A percentile compares a stretch with the other conserved stretches of the same genome.
Evolutionary conservation across 768 basidiomycete genomes (phyloP).

Genomic region (Boletales sp.): DNA sequence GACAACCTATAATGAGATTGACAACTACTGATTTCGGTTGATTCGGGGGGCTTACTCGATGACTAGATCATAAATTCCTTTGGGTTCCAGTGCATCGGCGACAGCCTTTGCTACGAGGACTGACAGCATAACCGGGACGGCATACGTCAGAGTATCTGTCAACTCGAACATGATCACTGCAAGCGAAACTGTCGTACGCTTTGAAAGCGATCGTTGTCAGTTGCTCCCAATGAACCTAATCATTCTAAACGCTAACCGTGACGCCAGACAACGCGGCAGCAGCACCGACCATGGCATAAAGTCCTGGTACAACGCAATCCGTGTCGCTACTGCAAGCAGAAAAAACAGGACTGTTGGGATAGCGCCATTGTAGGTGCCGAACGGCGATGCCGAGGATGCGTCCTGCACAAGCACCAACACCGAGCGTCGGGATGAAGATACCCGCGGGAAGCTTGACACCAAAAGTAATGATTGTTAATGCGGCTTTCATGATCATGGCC

Average conservation of each 20-base stretch:
- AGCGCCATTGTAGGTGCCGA: constrained; percentile 66
- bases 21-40: background rate
- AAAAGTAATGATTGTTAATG: constrained; percentile 83
- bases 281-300: constrained; percentile 96
- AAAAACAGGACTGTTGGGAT: constrained; percentile 64
- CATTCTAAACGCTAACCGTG: constrained; percentile 51
- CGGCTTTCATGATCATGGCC: constrained; percentile 79
- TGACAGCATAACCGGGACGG: constrained; percentile 83
- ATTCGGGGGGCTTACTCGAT: constrained; percentile 55
- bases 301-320: constrained; percentile 82
- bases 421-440: constrained; percentile 95
- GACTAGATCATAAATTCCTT: constrained; percentile 95
- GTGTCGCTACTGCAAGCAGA: constrained; percentile 57
- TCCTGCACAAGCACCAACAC: constrained; percentile 92
- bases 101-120: constrained; percentile 60
- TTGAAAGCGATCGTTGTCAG: constrained; percentile 8
- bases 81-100: constrained; percentile 46
- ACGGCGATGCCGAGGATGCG: constrained; percentile 79
- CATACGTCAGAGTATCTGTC: constrained; percentile 90
- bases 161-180: constrained; percentile 97
- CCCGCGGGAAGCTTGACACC: constrained; percentile 91
- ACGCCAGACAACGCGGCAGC: constrained; percentile 95
- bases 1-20: constrained; percentile 45
- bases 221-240: background rate
- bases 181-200: constrained; percentile 88